Base-by-base conservation (phyloP, 148 eudicot species). In the Mesembryanthemum crystallinum region DNA sequence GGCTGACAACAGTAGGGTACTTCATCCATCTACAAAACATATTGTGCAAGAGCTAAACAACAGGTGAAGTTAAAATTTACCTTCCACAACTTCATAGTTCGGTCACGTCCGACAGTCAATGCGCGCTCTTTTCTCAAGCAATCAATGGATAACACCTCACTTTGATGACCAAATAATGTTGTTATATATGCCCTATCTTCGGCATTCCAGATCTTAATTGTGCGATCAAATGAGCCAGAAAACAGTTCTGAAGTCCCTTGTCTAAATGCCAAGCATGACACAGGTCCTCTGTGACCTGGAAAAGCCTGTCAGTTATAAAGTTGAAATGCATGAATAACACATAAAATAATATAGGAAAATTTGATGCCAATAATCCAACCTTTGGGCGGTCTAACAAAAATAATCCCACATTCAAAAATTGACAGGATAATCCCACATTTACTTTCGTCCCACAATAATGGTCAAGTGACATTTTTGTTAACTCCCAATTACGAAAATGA, bases 91-190 rank as follows among this genome's bases (percentile, higher is more conserved):
- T 86, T 92, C 92, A 95, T 88, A 39, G 91, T 81, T 74, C 92
- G 88, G 81, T 95, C 99, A 71, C 98, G 97, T 43, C 94, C 99
- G 72, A 86, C 97, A 17, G 99, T 88, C 84, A 95, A 86, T 29
- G 83, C 92, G 66, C 96, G 86, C 76, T 95, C 99, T 80, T 85
- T 92, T 80, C 94, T 89, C 77, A 95, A 78, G 83, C 91, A 90
- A 76, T 92, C 90, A n/a, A 95, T 87, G 1, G 88, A 83, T 78
- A 95, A 70, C 29, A 95, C 94, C 76, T 91, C 98, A 84, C 94
- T 91, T 74, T 92, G 92, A 83, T 95, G 99, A 81, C 97, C 99
- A 74, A 81, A 91, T 76, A 95, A 80, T 72, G 97, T 86, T 67
- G 85, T 85, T 76, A 92, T 86, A 76, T 86, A 88, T 66, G 92